Base-by-base conservation (phyloP, 1,284 basidiomycete species). In the Puccinia triticina region DNA sequence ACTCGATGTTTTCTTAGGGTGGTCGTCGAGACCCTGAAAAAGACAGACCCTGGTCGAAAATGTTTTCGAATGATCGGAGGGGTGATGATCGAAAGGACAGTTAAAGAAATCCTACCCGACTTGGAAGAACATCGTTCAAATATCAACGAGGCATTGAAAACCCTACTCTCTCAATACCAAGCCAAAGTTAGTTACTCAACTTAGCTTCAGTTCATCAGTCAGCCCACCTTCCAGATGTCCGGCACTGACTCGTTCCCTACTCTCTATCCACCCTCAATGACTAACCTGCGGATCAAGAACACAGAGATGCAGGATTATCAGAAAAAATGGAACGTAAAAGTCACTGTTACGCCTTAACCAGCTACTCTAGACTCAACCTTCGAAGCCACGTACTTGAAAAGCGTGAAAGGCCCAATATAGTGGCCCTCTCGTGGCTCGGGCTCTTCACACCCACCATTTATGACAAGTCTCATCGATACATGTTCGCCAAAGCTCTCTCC, bases 61-160 rank as follows among this genome's bases (percentile, higher is more conserved):
- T 99, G 97, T 88, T 99, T 98, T 88, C 92, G 97, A 73, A 90
- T 99, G 84, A 93, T 99, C 83, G 97, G 97, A 16, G 97, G 96
- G 43, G 92, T 98, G 1, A 90, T 99, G 12, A 96, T 98, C 37
- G 95, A 99, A 87, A 91, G 96, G 71, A 98, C 95, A 0, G 97
- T 99, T 67, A 92, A 93, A 86, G 97, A 99, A 85, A 95, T 99
- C 48, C 92, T 95, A 48, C 96, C 96, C 59, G 92, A 93, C 32
- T 88, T 98, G 61, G 91, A 94, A 87, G 94, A 92, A 21, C 96
- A 95, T 86, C 90, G 91, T 78, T 91, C 93, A 85, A 94, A 94
- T 83, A 94, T 95, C 21, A 84, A 87, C 14, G 84, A 87, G 82
- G 84, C 84, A 37, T 87, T 75, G 57, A 82, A 82, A 69, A 74